phyloP scores from a whole-genome alignment of 306 rosid genomes.

The apple (Malus domestica) region ASM211411v1 NC_041789.1:9466001-9466500 shows the following conservation, averaged over 20 bases:
- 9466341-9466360: too few relatives aligned
- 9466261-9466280: not conserved
- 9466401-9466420: too few relatives aligned
- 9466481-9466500: too few relatives aligned
- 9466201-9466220: not conserved
- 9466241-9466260: not conserved
- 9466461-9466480: too few relatives aligned
- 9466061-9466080: slow-evolving; percentile 44
- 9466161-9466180: not conserved
- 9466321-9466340: not conserved
- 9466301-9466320: not conserved
- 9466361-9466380: too few relatives aligned
- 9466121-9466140: not conserved
- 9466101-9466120: not conserved
- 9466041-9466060: slow-evolving; percentile 25
- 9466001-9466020: slow-evolving; percentile 9
- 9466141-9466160: not conserved
- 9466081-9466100: not conserved
- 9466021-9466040: slow-evolving; percentile 57
- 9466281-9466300: not conserved
- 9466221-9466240: not conserved
- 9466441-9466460: too few relatives aligned
- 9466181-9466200: not conserved
- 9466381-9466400: too few relatives aligned
- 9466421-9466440: too few relatives aligned